A percentile compares a stretch with the other conserved stretches of the same genome.
Conservation (phyloP, 176 grass and related monocot genomes). For the Chloris gayana region DNA sequence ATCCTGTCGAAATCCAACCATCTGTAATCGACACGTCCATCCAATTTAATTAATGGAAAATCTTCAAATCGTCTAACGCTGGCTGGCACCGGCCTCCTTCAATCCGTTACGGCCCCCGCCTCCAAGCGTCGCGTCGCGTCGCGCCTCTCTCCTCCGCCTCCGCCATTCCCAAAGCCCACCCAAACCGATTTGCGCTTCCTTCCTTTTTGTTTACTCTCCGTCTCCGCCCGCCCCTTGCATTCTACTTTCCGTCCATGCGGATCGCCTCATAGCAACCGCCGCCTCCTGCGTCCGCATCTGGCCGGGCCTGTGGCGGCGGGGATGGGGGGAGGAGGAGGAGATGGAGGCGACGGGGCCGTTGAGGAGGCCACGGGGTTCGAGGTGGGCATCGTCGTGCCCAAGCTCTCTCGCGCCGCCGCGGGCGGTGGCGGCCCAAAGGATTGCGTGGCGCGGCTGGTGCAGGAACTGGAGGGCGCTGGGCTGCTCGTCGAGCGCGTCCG, state of each 20-base stretch:
- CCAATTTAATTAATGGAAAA: background rate
- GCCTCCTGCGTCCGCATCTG: slow-evolving; percentile 30
- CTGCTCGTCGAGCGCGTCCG: slow-evolving; percentile 75
- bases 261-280: slow-evolving; percentile 41
- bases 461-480: slow-evolving; percentile 63
- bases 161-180: slow-evolving; percentile 43
- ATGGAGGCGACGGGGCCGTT: background rate
- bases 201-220: slow-evolving; percentile 28
- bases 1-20: background rate
- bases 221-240: slow-evolving; percentile 6
- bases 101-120: slow-evolving; percentile 36
- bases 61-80: slow-evolving; percentile 5
- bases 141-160: background rate
- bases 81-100: background rate
- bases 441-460: slow-evolving; percentile 66
- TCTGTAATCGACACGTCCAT: background rate
- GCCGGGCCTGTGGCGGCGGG: background rate
- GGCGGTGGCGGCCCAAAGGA: background rate
- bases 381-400: slow-evolving; percentile 77
- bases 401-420: slow-evolving; percentile 43
- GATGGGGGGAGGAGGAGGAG: slow-evolving; percentile 18
- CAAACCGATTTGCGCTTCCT: background rate
- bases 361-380: slow-evolving; percentile 75
- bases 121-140: background rate
- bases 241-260: slow-evolving; percentile 40